A percentile compares a stretch with the other conserved stretches of the same genome.
These are phyloP conservation scores for Fusarium humuli DNA, from an alignment of 2,329 filamentous ascomycete genomes.

Conservation along the genomic window DNA sequence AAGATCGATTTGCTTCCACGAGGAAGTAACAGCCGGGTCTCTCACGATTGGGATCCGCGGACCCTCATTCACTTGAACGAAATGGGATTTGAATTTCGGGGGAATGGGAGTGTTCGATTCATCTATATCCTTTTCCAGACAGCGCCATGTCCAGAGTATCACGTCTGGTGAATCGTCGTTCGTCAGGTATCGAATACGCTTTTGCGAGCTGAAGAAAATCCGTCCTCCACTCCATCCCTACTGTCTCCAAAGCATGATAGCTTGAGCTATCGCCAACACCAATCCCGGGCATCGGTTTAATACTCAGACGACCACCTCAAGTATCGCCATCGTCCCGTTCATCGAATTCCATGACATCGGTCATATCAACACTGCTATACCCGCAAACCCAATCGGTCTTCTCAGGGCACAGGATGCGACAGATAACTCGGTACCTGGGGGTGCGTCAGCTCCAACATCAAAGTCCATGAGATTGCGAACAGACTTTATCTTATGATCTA, in stretches of 20 bases:
- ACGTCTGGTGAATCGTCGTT: not conserved
- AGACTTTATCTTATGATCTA: slow-evolving; percentile 23
- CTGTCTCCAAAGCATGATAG: not conserved
- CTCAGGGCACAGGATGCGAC: slow-evolving; percentile 6
- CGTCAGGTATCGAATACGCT: not conserved
- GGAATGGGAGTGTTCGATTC: slow-evolving; percentile 35
- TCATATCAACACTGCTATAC: slow-evolving; percentile 17
- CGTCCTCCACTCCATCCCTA: not conserved
- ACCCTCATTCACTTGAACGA: slow-evolving; percentile 36
- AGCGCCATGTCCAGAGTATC: not conserved
- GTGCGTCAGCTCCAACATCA: slow-evolving; percentile 5
- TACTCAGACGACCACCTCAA: not conserved
- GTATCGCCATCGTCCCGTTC: slow-evolving; percentile 12
- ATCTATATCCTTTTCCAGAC: slow-evolving; percentile 38
- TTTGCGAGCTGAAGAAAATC: not conserved
- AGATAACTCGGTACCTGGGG: slow-evolving; percentile 16
- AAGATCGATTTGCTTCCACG: slow-evolving; percentile 28
- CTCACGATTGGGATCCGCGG: slow-evolving; percentile 26
- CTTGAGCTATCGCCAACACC: not conserved
- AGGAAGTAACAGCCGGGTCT: slow-evolving; percentile 12
- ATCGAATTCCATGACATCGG: slow-evolving; percentile 18
- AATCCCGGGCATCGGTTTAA: not conserved
- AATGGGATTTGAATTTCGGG: slow-evolving; percentile 30
- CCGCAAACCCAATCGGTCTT: not conserved
- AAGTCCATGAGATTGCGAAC: not conserved